Conservation (phyloP, 805 yeast species). For the Lipomyces yamadae region DNA sequence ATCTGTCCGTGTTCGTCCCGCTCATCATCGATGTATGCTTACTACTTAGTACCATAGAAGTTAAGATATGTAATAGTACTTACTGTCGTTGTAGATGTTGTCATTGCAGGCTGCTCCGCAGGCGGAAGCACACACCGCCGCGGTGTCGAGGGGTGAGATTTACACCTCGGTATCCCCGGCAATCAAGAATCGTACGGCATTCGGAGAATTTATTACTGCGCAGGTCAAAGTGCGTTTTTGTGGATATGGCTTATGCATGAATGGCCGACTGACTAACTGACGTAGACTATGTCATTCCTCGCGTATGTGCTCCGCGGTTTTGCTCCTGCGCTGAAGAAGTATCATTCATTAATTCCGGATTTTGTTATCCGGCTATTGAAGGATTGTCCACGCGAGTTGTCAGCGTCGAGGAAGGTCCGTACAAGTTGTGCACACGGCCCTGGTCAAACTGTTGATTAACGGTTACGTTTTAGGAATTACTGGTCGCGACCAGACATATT, state of each 20-base stretch:
- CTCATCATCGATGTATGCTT: conserved; percentile 60
- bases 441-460: neutral
- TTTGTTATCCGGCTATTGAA: conserved; percentile 82
- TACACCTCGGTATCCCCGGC: conserved; percentile 75
- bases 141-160: conserved; percentile 59
- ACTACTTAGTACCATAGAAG: no score
- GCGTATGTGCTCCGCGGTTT: conserved; percentile 91
- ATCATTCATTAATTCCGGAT: conserved; percentile 76
- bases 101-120: conserved; percentile 84
- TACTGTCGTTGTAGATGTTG: conserved; percentile 50
- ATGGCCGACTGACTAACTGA: neutral
- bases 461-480: conserved; percentile 56
- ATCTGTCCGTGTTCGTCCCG: conserved; percentile 79
- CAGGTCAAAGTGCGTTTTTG: conserved; percentile 66
- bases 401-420: conserved; percentile 73
- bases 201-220: conserved; percentile 85
- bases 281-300: conserved; percentile 80
- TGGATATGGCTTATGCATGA: neutral
- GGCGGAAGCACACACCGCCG: conserved; percentile 63
- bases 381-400: conserved; percentile 93
- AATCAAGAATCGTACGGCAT: conserved; percentile 75
- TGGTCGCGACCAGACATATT: conserved; percentile 95
- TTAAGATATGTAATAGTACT: neutral
- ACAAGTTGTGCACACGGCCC: neutral
- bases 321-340: conserved; percentile 63